These are phyloP conservation scores for Leccinellum albellum DNA, from an alignment of 768 basidiomycete genomes.

Conservation along the genomic window DNA sequence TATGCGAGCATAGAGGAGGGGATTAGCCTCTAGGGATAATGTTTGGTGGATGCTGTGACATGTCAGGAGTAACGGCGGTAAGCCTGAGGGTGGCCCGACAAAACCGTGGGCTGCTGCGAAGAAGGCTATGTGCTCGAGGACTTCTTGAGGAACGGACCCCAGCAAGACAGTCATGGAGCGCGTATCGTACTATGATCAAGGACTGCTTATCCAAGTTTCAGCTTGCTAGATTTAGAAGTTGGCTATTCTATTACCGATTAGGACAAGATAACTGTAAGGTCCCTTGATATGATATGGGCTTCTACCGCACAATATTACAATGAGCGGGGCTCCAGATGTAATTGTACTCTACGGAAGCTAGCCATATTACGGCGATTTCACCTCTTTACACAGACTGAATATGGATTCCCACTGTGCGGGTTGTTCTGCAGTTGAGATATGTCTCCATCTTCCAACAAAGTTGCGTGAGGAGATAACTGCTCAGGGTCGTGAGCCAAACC, in stretches of 20 bases:
- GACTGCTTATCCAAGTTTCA: not conserved
- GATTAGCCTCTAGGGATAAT: constrained; percentile 52
- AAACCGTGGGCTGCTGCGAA: constrained; percentile 49
- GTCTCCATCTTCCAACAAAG: constrained; percentile 48
- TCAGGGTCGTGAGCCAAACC: constrained; percentile 9
- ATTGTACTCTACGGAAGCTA: not conserved
- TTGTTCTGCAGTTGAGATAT: constrained; percentile 29
- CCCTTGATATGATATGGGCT: not conserved
- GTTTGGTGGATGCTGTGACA: constrained; percentile 46
- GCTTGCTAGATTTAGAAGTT: constrained; percentile 7
- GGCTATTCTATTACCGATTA: not conserved
- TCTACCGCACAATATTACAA: not conserved
- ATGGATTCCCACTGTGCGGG: constrained; percentile 47
- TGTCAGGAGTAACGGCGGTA: constrained; percentile 53
- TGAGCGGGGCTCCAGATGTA: not conserved
- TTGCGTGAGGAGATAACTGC: constrained; percentile 49
- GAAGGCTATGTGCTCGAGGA: constrained; percentile 76
- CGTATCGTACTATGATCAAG: too few relatives aligned
- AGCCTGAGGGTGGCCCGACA: constrained; percentile 58
- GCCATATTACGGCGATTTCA: constrained; percentile 13
- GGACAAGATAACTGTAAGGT: not conserved
- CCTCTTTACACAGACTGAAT: constrained; percentile 48
- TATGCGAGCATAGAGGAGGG: constrained; percentile 69
- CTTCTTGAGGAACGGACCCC: constrained; percentile 63
- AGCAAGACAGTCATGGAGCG: constrained; percentile 35